Base-by-base conservation (phyloP, 306 rosid species). In the Malus orientalis region DNA sequence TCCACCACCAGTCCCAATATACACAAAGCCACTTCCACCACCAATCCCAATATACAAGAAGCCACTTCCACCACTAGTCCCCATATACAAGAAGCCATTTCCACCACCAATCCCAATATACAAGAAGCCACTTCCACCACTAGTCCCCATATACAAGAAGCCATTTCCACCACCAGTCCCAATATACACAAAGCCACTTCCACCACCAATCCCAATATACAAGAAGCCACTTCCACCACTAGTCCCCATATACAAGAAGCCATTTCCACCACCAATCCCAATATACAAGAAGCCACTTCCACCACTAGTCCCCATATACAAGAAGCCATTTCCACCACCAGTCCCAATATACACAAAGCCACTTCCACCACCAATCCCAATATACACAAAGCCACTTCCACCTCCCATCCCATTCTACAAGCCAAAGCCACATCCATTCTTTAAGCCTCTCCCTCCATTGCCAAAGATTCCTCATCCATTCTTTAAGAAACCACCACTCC, bases 371-470 rank as follows among this genome's bases (percentile, higher is more conserved):
- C 84, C 80, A 0, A 8, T 0, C 87, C 88, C 1, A 1, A 6
- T 59, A 0, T 59, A 4, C 30, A 65, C 64, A 11, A 81, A 80
- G 25, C 74, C 74, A 0, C 59, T 68, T 16, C 85, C 86, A 0
- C 85, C 90, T 0, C 85, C 71, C 13, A 57, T 44, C 16, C 85
- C 88, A 38, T 51, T 29, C 16, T 78, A 74, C 53, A 82, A 82
- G 69, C 83, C 70, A 42, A 70, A 70, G 15, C 83, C 83, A 22
- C 87, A 68, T 36, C 83, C 74, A 14, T 65, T 60, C 68, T 81
- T 59, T 18, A 74, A 80, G 67, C 79, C 79, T 4, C 16, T 2
- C n/a, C 80, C 69, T 22, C 72, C 79, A 67, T 25, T 74, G 45
- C 70, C 74, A 22, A 38, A 47, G 59, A 2, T 75, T 23, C 81